Evolutionary conservation across 176 grass and related monocot genomes (phyloP).

Genomic region (Aechmea fasciata): DNA sequence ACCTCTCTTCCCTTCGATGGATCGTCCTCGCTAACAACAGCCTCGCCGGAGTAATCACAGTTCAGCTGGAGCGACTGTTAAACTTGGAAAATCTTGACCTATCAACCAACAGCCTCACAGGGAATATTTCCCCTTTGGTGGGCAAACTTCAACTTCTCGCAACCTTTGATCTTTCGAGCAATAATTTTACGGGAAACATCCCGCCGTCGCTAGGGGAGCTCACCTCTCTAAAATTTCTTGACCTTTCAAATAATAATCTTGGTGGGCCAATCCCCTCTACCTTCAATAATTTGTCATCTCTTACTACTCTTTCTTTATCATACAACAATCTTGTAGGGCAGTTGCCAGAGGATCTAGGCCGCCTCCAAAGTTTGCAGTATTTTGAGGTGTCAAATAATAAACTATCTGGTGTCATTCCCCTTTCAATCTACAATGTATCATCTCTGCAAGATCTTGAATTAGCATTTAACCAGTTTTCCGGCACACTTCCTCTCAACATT

Average conservation of each 20-base stretch:
- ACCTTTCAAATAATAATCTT: background rate
- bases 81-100: slow-evolving; percentile 11
- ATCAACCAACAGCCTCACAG: slow-evolving; percentile 1
- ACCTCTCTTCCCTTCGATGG: slow-evolving; percentile 5
- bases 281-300: background rate
- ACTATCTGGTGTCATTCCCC: slow-evolving; percentile 7
- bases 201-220: slow-evolving; percentile 30
- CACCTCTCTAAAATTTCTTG: background rate
- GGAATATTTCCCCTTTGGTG: background rate
- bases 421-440: slow-evolving; percentile 14
- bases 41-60: slow-evolving; percentile 19
- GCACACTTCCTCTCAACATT: slow-evolving; percentile 7
- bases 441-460: background rate
- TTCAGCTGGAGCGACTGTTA: background rate
- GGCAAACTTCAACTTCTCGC: background rate
- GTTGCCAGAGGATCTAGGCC: slow-evolving; percentile 16
- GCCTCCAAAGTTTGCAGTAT: background rate
- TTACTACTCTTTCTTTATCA: background rate
- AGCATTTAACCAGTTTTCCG: background rate
- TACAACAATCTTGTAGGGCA: slow-evolving; percentile 15
- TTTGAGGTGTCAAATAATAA: slow-evolving; percentile 6
- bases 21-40: slow-evolving; percentile 15
- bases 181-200: slow-evolving; percentile 21
- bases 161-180: background rate
- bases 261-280: slow-evolving; percentile 3